These are phyloP conservation scores for Phytophthora crassamura DNA, from an alignment of 352 stramenopile species.

Conservation along the genomic window DNA sequence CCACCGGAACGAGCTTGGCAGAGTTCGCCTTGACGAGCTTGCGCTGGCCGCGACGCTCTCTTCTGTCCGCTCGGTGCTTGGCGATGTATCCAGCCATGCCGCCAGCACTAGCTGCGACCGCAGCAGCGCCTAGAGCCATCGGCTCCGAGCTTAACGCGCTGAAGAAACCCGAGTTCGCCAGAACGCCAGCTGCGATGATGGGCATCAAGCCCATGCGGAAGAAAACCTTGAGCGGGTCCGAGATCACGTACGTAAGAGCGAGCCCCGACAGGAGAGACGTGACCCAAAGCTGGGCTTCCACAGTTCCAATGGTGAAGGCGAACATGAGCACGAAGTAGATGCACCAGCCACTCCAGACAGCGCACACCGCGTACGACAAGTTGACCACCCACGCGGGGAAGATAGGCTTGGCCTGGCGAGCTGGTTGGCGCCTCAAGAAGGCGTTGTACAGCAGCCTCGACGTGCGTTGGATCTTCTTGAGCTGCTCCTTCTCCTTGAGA, in stretches of 20 bases:
- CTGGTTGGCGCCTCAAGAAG: conserved; percentile 63
- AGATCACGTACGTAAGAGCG: conserved; percentile 64
- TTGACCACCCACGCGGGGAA: conserved; percentile 83
- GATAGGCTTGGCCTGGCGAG: conserved; percentile 54
- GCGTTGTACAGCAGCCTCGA: conserved; percentile 79
- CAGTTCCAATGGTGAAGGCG: conserved; percentile 61
- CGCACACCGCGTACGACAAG: conserved; percentile 69
- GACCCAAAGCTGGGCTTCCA: conserved; percentile 72
- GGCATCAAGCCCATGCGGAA: conserved; percentile 78
- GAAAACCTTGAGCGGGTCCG: conserved; percentile 75
- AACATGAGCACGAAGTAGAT: conserved; percentile 80
- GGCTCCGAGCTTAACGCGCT: conserved; percentile 55
- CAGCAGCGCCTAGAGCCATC: conserved; percentile 51
- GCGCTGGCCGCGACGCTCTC: conserved; percentile 17
- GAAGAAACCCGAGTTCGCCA: conserved; percentile 65
- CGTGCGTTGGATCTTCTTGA: conserved; percentile 66
- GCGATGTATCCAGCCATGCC: conserved; percentile 57
- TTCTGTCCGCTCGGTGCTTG: conserved; percentile 35
- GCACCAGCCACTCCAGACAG: conserved; percentile 59
- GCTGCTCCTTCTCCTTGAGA: conserved; percentile 61
- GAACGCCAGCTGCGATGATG: conserved; percentile 57
- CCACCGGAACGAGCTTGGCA: conserved; percentile 45
- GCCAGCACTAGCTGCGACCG: conserved; percentile 46
- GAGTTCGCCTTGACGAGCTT: conserved; percentile 27
- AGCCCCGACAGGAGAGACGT: conserved; percentile 63